A percentile compares a stretch with the other conserved stretches of the same genome.
phyloP scores from a whole-genome alignment of 176 grass and related monocot species.

The Canna indica region DNA sequence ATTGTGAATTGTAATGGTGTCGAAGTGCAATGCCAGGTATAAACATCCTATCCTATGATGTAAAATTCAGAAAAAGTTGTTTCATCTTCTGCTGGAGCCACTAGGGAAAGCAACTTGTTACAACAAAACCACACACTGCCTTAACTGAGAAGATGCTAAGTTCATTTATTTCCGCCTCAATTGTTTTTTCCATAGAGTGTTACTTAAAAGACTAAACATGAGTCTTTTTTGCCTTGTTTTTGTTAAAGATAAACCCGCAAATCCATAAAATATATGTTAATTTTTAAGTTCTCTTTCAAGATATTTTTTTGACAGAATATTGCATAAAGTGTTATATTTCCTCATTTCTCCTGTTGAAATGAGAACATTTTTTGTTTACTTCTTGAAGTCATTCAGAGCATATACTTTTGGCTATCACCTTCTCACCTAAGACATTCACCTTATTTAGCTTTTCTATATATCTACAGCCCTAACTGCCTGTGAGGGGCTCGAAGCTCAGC shows the following conservation, averaged over 20 bases:
- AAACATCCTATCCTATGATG: background rate
- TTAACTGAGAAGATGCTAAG: background rate
- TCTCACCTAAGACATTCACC: background rate
- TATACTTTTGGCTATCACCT: background rate
- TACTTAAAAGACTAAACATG: background rate
- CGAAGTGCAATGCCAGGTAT: conserved; percentile 57
- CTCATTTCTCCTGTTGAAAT: background rate
- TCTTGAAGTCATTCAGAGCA: background rate
- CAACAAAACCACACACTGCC: background rate
- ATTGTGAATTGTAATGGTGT: conserved; percentile 55
- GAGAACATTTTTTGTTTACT: background rate
- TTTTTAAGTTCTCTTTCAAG: background rate
- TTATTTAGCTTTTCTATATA: too few species aligned
- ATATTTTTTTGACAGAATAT: background rate
- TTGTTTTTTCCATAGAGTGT: too few species aligned
- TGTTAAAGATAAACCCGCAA: too few species aligned
- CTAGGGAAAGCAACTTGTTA: background rate
- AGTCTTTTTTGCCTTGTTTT: background rate
- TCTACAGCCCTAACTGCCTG: too few species aligned
- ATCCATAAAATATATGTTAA: background rate
- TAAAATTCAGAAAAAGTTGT: background rate
- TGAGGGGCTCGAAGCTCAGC: too few species aligned
- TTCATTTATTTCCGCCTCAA: background rate
- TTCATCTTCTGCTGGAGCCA: background rate
- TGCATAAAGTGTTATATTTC: background rate